Evolutionary conservation across 148 eudicot species (phyloP), one percentile per base, ranked within the genome.

Genomic region (Nyssa sinensis): DNA sequence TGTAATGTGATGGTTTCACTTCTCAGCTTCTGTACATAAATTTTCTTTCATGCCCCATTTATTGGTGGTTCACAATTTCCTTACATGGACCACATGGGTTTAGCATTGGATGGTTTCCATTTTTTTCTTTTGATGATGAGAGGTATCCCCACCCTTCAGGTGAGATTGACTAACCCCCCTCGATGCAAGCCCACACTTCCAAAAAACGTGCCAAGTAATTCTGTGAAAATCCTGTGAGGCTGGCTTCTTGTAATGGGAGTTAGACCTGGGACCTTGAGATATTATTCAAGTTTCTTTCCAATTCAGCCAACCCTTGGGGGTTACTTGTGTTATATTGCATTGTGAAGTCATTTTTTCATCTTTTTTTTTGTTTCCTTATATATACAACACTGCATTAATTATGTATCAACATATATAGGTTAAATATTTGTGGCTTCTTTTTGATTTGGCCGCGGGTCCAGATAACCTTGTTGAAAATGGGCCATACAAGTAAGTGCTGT

Each of bases 391-490:
- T 24, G 14, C 9, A 37, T 4, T 49, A 32, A 62, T 58, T 67
- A 28, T 65, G 13, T 14, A 44, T 68, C 60, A 58, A 75, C 30
- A 66, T 80, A 28, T 73, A 60, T 86, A 95, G 98, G 98, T 92
- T 19, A 95, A 95, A 77, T 95, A 95, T 78, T 71, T 95, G 80
- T 95, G 98, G 98, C 90, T 95, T 80, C 93, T 95, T 64, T 95
- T 92, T 84, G 98, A 95, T 85, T 83, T 95, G 83, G 98, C 97
- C 66, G 97, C 89, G 76, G 98, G 97, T 77, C 86, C 96, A 47
- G 98, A 95, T 83, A 95, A 95, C 82, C 90, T 95, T 62, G 93
- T 95, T 51, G 98, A 95, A 87, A 95, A 88, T 79, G 98, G 98
- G 57, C 96, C 98, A 66, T 92, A 95, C 87, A 89, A 84, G 98